These are phyloP conservation scores for Arctium lappa DNA, from an alignment of 129 eudicot species.

Conservation along the genomic window DNA sequence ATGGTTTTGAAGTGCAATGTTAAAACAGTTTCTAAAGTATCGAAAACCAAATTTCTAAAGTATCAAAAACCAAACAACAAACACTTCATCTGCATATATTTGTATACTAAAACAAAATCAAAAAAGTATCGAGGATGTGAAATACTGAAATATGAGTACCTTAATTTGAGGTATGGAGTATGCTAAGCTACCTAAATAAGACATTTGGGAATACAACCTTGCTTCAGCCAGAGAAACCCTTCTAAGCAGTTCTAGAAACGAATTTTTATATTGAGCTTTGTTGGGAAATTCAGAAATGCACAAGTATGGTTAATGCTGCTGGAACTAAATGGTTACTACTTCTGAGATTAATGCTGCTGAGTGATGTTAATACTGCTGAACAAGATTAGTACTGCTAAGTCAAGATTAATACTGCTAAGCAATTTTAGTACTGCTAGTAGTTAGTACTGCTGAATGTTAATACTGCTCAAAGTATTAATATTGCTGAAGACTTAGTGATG, in stretches of 20 bases:
- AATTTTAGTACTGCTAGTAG: no score
- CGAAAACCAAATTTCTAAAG: no score
- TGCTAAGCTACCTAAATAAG: slow-evolving; percentile 80
- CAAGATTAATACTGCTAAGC: no score
- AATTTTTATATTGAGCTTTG: slow-evolving; percentile 28
- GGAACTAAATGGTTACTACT: no score
- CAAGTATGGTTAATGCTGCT: no score
- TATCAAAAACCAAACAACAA: neutral
- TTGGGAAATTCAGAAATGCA: no score
- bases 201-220: slow-evolving; percentile 77
- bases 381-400: no score
- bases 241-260: slow-evolving; percentile 69
- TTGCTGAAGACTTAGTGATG: no score
- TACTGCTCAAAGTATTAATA: no score
- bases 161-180: slow-evolving; percentile 77
- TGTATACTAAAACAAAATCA: neutral
- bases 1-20: neutral
- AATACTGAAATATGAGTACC: slow-evolving; percentile 28
- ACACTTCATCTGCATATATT: neutral
- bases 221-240: slow-evolving; percentile 84
- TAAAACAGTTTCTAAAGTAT: neutral
- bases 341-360: no score
- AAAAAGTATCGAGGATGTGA: neutral
- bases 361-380: no score
- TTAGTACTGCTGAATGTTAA: no score